Conservation (phyloP, 2,329 filamentous ascomycete genomes). For the Xylaria sp. region DNA sequence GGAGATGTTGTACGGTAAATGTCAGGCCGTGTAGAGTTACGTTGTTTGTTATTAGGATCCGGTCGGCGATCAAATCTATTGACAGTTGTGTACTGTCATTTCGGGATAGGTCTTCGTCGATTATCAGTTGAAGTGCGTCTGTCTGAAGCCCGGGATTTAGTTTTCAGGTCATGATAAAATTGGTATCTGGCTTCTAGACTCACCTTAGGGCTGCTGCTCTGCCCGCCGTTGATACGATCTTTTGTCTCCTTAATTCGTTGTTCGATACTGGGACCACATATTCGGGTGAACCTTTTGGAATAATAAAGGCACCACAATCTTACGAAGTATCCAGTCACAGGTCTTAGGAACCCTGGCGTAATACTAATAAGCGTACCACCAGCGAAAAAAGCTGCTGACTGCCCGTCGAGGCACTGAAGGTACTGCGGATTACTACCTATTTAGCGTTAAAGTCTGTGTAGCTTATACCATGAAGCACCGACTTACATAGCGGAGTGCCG, state of each 20-base stretch:
- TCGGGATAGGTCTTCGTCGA: not conserved
- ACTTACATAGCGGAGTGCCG: not conserved
- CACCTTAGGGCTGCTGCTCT: too few relatives aligned
- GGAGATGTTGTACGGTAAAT: not conserved
- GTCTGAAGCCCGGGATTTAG: not conserved
- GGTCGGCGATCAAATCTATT: not conserved
- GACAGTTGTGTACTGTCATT: not conserved
- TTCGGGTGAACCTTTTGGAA: not conserved
- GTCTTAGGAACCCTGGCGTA: not conserved
- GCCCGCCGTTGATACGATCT: too few relatives aligned
- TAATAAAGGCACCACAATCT: not conserved
- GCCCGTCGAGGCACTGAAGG: not conserved
- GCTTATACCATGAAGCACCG: not conserved
- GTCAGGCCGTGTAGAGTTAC: not conserved
- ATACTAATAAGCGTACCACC: not conserved
- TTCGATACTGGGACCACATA: not conserved
- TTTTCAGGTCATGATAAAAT: too few relatives aligned
- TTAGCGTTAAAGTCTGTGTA: not conserved
- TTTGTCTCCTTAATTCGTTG: not conserved
- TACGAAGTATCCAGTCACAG: not conserved
- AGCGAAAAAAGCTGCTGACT: not conserved
- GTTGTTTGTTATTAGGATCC: not conserved
- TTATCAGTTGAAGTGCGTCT: not conserved
- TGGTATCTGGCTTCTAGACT: too few relatives aligned
- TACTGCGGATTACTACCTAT: not conserved